Conservation (phyloP, 2,329 filamentous ascomycete species). For the Zasmidium citrigriseum region DNA sequence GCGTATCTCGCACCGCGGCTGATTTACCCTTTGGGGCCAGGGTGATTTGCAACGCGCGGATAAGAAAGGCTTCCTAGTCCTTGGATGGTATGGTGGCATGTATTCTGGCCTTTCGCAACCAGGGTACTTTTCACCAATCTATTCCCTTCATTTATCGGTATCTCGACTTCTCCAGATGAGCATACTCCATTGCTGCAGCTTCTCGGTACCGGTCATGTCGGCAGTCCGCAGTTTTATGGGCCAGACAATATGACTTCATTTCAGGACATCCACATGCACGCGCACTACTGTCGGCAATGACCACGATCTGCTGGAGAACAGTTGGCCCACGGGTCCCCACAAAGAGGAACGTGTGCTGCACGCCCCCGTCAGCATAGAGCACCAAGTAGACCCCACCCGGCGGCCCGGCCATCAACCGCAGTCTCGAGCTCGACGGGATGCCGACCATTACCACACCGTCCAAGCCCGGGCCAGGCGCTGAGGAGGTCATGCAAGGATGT, state of each 20-base stretch:
- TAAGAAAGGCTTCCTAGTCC: not conserved
- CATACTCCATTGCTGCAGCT: too few species aligned
- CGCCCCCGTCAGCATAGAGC: not conserved
- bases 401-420: slow-evolving; percentile 4
- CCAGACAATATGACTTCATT: not conserved
- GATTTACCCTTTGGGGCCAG: not conserved
- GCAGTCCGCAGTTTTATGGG: not conserved
- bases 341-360: not conserved
- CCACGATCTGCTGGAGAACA: not conserved
- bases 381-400: not conserved
- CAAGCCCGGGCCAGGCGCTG: not conserved
- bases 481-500: not conserved
- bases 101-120: not conserved
- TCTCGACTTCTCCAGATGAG: too few species aligned
- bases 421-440: not conserved
- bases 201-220: too few species aligned
- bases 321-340: not conserved
- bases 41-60: not conserved
- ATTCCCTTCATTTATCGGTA: too few species aligned
- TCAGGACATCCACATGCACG: not conserved
- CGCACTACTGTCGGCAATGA: not conserved
- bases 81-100: not conserved
- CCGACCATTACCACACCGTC: not conserved
- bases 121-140: too few species aligned
- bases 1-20: not conserved